Base-by-base conservation (phyloP, 2,329 filamentous ascomycete genomes). In the Trichoderma arundinaceum region DNA sequence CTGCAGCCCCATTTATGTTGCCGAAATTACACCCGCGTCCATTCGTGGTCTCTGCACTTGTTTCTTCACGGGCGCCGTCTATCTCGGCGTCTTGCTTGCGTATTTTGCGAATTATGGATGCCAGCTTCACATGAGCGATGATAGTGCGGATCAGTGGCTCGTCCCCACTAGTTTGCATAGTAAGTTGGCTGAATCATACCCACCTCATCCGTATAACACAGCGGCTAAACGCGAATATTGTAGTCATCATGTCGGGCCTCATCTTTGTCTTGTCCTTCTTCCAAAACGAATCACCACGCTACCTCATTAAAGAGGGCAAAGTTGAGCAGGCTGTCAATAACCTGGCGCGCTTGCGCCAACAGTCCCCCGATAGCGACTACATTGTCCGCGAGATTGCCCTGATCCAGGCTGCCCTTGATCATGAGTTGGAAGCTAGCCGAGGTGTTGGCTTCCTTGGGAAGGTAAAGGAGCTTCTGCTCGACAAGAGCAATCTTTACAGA, bases 31-130 rank as follows among this genome's bases (percentile, higher is more conserved):
- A 0, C 90, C 90, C 0, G 86, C 88, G 1, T 84, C 87, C 1
- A 82, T 92, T 66, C 86, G 90, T 63, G 90, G 91, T 69, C 84
- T 94, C 22, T 92, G 90, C 73, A 92, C 90, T 1, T 90, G 79
- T 66, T 77, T 80, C 71, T 81, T 81, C 72, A 81, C 78, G 8
- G 79, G 79, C 3, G 78, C 78, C 57, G 91, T 94, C 22, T 94
- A 94, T 73, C 77, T 91, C 61, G 91, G 90, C 28, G 92, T 93
- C 68, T 90, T 94, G 71, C 81, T 94, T 15, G 90, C 89, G 8
- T 94, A 93, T 78, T 94, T 92, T 72, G 86, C 89, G 66, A 90
- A 88, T 75, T 90, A 88, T 73, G 88, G 88, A 66, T 81, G 78
- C 62, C 75, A 81, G 65, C 62, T 86, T 49, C 78, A 86, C 73